Evolutionary conservation across 768 basidiomycete genomes (phyloP).

Genomic region (Termitomyces sp.): DNA sequence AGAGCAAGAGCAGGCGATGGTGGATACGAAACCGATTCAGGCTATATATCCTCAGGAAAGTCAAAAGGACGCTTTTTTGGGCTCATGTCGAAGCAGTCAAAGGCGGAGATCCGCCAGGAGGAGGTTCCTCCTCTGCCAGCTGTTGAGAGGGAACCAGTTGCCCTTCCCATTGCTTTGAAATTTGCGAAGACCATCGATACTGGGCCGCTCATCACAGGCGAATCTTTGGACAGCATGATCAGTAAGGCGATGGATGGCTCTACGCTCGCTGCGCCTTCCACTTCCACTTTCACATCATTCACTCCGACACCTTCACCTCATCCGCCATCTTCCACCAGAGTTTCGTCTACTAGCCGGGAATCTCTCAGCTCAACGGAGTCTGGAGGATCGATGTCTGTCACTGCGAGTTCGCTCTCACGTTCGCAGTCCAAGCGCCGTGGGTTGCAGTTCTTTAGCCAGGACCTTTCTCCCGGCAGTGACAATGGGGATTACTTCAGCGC

Average conservation of each 20-base stretch:
- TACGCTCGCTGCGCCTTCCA: not conserved
- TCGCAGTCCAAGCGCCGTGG: conserved; percentile 16
- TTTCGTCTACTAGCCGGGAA: conserved; percentile 7
- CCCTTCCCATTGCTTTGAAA: conserved; percentile 43
- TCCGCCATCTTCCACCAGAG: not conserved
- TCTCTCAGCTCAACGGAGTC: conserved; percentile 18
- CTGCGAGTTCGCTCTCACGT: conserved; percentile 13
- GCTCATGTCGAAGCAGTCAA: conserved; percentile 36
- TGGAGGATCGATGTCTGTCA: conserved; percentile 8
- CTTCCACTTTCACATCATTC: not conserved
- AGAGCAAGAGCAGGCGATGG: conserved; percentile 26
- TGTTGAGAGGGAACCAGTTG: conserved; percentile 24
- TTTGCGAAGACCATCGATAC: conserved; percentile 37
- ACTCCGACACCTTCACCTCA: not conserved
- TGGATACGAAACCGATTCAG: conserved; percentile 40
- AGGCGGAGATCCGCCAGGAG: conserved; percentile 29
- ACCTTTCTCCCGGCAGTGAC: not conserved
- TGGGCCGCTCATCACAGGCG: conserved; percentile 6
- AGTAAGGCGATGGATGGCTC: conserved; percentile 6
- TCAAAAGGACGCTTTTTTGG: conserved; percentile 42
- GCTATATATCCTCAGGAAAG: conserved; percentile 29
- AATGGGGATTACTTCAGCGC: conserved; percentile 13
- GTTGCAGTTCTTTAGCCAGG: conserved; percentile 8
- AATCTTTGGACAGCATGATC: conserved; percentile 7
- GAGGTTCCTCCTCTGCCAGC: conserved; percentile 21